Conservation (phyloP, 257 asterid genomes). For the Primulina huaijiensis region DNA sequence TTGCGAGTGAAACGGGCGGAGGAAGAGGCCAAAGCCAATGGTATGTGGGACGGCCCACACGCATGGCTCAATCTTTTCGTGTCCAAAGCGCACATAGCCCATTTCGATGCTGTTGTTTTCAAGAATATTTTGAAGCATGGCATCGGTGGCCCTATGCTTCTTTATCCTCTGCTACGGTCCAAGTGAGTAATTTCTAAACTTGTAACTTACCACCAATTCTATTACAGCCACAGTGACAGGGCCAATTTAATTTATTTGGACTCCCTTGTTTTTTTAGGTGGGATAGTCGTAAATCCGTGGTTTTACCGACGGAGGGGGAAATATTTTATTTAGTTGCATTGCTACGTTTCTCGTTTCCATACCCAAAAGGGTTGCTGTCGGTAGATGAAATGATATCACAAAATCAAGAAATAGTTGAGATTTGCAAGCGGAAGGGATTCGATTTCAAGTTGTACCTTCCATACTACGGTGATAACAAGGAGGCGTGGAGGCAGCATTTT, state of each 20-base stretch:
- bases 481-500: conserved; percentile 48
- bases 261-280: conserved; percentile 41
- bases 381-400: conserved; percentile 63
- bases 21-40: conserved; percentile 60
- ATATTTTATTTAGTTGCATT: conserved; percentile 75
- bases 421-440: conserved; percentile 47
- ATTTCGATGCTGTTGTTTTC: conserved; percentile 65
- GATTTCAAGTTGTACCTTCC: conserved; percentile 70
- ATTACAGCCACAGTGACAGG: no score
- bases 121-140: conserved; percentile 67
- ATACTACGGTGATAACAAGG: conserved; percentile 27
- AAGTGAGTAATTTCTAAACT: conserved; percentile 40
- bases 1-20: conserved; percentile 77
- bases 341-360: conserved; percentile 60
- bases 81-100: conserved; percentile 53
- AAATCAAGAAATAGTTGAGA: conserved; percentile 58
- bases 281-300: conserved; percentile 71
- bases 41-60: conserved; percentile 95
- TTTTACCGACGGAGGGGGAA: conserved; percentile 55
- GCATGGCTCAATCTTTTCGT: conserved; percentile 94
- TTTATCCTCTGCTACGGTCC: conserved; percentile 82
- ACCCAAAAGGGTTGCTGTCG: conserved; percentile 45
- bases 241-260: no score
- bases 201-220: no score
- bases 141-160: conserved; percentile 83